Evolutionary conservation across 169 alveolate species (phyloP).

Genomic region (Eimeria falciformis): DNA sequence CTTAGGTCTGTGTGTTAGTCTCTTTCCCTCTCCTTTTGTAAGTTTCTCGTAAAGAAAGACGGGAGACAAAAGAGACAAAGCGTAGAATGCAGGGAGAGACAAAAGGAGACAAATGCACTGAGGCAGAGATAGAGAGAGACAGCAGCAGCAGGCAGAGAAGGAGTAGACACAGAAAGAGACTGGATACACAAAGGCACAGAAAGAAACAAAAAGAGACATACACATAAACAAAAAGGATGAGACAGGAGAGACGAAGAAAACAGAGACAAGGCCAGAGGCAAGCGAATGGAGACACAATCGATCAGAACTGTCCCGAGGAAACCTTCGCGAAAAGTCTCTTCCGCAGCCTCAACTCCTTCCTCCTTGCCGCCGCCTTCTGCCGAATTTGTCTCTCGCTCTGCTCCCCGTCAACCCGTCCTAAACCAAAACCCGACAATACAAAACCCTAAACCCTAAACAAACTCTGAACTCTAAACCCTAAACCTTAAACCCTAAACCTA

Average conservation of each 20-base stretch:
- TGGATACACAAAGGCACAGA: background rate
- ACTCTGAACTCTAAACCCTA: background rate
- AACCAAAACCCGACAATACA: background rate
- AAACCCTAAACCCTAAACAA: background rate
- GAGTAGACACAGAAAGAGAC: no score
- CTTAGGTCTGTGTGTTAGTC: no score
- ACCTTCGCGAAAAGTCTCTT: constrained; percentile 60
- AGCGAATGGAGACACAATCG: background rate
- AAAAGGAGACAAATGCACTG: no score
- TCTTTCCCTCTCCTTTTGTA: background rate
- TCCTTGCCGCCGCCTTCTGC: constrained; percentile 7
- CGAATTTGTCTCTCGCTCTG: constrained; percentile 70
- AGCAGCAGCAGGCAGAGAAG: no score
- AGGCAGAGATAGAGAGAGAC: no score
- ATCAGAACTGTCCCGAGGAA: constrained; percentile 73
- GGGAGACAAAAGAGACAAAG: no score
- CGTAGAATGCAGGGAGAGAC: no score
- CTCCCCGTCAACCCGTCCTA: constrained; percentile 77
- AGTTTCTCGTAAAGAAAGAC: background rate
- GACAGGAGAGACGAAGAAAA: background rate
- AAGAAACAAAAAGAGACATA: no score
- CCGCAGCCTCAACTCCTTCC: constrained; percentile 67
- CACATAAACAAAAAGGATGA: no score
- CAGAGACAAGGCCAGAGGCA: background rate
- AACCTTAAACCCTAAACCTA: background rate